These are phyloP conservation scores for Chaetomiaceae sp. DNA, from an alignment of 2,329 filamentous ascomycete genomes.

Conservation along the genomic window DNA sequence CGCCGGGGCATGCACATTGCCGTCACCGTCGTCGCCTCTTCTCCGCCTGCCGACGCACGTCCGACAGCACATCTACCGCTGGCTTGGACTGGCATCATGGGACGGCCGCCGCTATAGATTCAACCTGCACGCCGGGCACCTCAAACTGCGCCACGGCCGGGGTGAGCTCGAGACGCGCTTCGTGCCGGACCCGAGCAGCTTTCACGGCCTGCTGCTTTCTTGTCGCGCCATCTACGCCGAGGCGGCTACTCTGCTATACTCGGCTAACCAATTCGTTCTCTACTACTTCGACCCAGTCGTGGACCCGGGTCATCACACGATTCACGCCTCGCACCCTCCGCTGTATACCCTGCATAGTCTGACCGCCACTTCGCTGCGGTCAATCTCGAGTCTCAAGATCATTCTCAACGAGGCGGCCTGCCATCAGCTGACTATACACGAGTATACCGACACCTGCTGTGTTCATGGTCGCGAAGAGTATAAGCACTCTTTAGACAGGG, in stretches of 20 bases:
- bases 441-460: background rate
- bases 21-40: background rate
- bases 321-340: background rate
- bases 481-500: background rate
- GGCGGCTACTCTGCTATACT: slow-evolving; percentile 13
- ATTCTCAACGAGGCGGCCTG: slow-evolving; percentile 13
- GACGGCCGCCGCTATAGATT: background rate
- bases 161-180: background rate
- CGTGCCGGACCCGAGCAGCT: background rate
- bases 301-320: too few relatives aligned
- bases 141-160: too few relatives aligned
- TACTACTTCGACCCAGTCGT: background rate
- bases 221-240: slow-evolving; percentile 15
- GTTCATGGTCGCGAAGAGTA: background rate
- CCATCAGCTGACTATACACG: background rate
- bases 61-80: background rate
- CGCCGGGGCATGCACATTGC: background rate
- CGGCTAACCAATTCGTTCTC: slow-evolving; percentile 14
- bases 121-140: background rate
- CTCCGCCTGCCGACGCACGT: background rate
- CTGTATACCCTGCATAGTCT: slow-evolving; percentile 9
- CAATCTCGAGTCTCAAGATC: slow-evolving; percentile 11
- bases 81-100: background rate
- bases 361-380: background rate
- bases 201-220: slow-evolving; percentile 16